Percentiles rank a stretch among this genome's conserved stretches.
These are phyloP conservation scores for Drechmeria coniospora DNA, from an alignment of 2,329 filamentous ascomycete species.

Conservation along the genomic window DNA sequence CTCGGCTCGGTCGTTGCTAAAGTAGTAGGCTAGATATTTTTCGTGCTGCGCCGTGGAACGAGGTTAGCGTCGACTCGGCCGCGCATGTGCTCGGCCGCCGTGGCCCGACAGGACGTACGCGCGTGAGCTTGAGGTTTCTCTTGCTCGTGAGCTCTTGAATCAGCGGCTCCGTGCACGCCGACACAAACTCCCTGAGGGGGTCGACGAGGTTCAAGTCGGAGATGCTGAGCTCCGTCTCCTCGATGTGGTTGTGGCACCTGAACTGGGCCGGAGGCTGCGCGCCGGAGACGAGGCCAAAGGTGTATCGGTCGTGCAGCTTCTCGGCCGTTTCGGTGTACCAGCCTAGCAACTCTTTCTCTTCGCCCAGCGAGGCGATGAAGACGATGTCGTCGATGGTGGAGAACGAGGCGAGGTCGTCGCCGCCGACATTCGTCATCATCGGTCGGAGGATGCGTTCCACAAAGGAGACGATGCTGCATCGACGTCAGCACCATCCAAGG, in stretches of 20 bases:
- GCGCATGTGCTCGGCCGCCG: neutral
- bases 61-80: too few species aligned
- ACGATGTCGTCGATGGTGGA: slow-evolving; percentile 22
- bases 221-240: slow-evolving; percentile 18
- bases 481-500: neutral
- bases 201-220: slow-evolving; percentile 16
- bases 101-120: slow-evolving; percentile 2
- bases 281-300: slow-evolving; percentile 20
- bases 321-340: slow-evolving; percentile 19
- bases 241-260: slow-evolving; percentile 26
- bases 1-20: slow-evolving; percentile 10
- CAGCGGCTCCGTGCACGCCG: slow-evolving; percentile 20
- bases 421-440: slow-evolving; percentile 5
- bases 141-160: slow-evolving; percentile 29
- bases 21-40: slow-evolving; percentile 22
- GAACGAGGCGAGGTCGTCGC: slow-evolving; percentile 13
- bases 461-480: slow-evolving; percentile 16
- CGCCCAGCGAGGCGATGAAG: slow-evolving; percentile 22
- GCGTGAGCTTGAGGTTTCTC: slow-evolving; percentile 27
- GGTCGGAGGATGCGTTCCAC: slow-evolving; percentile 12
- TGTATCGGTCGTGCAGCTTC: slow-evolving; percentile 22
- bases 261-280: slow-evolving; percentile 11
- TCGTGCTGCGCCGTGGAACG: slow-evolving; percentile 4
- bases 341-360: slow-evolving; percentile 11
- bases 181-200: slow-evolving; percentile 22